Conservation (phyloP, 2,329 filamentous ascomycete genomes). For the Colletotrichum sp. region DNA sequence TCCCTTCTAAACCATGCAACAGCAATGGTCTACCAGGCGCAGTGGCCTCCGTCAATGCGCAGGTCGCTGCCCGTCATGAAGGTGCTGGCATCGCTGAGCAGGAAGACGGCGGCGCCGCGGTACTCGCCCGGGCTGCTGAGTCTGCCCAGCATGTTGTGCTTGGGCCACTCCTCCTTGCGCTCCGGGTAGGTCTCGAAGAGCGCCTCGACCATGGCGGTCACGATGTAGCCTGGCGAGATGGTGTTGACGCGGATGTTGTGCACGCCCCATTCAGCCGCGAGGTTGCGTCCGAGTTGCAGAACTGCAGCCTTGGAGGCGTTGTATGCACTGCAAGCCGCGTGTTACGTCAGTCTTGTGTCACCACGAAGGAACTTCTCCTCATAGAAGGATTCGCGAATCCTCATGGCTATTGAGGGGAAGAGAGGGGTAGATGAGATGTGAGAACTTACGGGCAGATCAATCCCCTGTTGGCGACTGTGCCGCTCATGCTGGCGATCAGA, state of each 20-base stretch:
- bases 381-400: not conserved
- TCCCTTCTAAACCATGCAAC: not conserved
- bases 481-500: constrained; percentile 75
- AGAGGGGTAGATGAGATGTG: not conserved
- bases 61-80: constrained; percentile 61
- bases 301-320: constrained; percentile 80
- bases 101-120: constrained; percentile 65
- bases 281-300: constrained; percentile 71
- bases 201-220: constrained; percentile 82
- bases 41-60: constrained; percentile 74
- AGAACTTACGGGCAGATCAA: constrained; percentile 61
- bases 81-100: constrained; percentile 42
- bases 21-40: constrained; percentile 53
- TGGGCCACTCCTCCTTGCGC: constrained; percentile 71
- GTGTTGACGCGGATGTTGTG: constrained; percentile 81
- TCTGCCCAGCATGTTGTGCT: constrained; percentile 82
- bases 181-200: constrained; percentile 81
- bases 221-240: constrained; percentile 80
- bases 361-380: not conserved
- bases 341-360: not conserved
- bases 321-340: constrained; percentile 64
- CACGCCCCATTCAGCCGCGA: constrained; percentile 75
- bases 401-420: not conserved
- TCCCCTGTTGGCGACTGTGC: constrained; percentile 67
- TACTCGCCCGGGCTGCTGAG: constrained; percentile 73